Evolutionary conservation across 1,139 yeast species (phyloP).

Genomic region (Tardiomyces blankii): DNA sequence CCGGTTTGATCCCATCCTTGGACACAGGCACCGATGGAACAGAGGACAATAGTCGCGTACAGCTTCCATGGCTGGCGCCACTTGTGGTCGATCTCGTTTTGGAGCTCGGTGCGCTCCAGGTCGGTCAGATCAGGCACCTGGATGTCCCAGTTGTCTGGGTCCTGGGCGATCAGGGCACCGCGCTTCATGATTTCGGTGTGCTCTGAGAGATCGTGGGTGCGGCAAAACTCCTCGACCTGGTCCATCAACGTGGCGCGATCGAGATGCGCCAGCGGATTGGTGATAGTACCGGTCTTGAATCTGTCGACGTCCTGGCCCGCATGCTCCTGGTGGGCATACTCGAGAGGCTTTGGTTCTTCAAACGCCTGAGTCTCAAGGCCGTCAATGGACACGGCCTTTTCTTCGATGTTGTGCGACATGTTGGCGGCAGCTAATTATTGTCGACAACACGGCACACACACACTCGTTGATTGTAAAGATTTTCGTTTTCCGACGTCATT

Average conservation of each 20-base stretch:
- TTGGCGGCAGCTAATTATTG: too few relatives aligned
- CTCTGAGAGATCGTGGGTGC: not conserved
- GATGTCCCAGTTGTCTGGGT: not conserved
- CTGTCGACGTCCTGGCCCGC: not conserved
- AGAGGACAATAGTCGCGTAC: conserved; percentile 54
- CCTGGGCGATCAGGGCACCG: not conserved
- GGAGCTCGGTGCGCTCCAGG: not conserved
- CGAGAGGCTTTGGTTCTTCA: not conserved
- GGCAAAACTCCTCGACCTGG: not conserved
- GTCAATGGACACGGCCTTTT: too few relatives aligned
- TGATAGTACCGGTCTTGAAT: not conserved
- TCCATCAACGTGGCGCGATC: not conserved
- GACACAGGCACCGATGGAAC: conserved; percentile 83
- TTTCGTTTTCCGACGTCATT: too few relatives aligned
- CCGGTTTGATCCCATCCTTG: conserved; percentile 93
- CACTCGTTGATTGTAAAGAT: too few relatives aligned
- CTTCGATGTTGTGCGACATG: too few relatives aligned
- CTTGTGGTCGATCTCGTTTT: conserved; percentile 44
- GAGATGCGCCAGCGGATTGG: not conserved
- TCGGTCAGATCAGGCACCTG: not conserved
- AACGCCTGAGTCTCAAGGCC: not conserved
- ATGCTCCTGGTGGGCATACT: not conserved
- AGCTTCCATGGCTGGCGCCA: conserved; percentile 57
- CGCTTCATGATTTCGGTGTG: not conserved
- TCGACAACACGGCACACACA: too few relatives aligned